Conservation (phyloP, 805 yeast genomes). For the Huiozyma naganishii region DNA sequence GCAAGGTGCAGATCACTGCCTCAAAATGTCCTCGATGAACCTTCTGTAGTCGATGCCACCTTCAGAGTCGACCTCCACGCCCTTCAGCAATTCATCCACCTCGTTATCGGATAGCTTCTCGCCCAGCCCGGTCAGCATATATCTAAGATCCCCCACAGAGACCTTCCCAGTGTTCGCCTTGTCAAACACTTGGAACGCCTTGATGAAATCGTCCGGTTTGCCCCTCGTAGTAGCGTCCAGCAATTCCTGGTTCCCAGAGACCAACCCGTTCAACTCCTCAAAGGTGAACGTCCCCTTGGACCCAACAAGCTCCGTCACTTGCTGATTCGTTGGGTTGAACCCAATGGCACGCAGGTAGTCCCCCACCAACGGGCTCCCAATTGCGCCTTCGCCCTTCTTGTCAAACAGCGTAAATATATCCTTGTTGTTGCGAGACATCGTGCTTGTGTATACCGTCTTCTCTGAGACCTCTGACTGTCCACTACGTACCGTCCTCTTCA, state of each 20-base stretch:
- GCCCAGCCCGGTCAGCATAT: constrained; percentile 90
- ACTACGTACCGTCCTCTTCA: too few relatives aligned
- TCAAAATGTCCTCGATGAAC: constrained; percentile 85
- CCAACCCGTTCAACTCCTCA: constrained; percentile 18
- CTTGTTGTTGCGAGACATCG: constrained; percentile 33
- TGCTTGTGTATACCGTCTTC: neutral
- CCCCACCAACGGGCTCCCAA: constrained; percentile 74
- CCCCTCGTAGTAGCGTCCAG: constrained; percentile 26
- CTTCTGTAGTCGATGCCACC: constrained; percentile 93
- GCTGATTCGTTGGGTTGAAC: constrained; percentile 83
- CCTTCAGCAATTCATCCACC: constrained; percentile 92
- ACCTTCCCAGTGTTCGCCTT: constrained; percentile 92
- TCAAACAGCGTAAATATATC: constrained; percentile 96
- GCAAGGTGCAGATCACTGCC: constrained; percentile 42
- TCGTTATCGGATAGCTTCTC: constrained; percentile 85
- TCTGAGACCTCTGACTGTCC: too few relatives aligned
- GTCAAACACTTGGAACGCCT: constrained; percentile 95
- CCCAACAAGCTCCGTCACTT: constrained; percentile 15
- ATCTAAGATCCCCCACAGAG: constrained; percentile 93
- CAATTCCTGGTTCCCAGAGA: constrained; percentile 16
- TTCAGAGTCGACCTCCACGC: constrained; percentile 85
- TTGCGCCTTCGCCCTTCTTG: constrained; percentile 89
- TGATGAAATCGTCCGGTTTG: constrained; percentile 60
- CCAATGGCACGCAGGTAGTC: constrained; percentile 95
- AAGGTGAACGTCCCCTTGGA: constrained; percentile 18